These are phyloP conservation scores for Curvularia sp. DNA, from an alignment of 2,329 filamentous ascomycete species.

Conservation along the genomic window DNA sequence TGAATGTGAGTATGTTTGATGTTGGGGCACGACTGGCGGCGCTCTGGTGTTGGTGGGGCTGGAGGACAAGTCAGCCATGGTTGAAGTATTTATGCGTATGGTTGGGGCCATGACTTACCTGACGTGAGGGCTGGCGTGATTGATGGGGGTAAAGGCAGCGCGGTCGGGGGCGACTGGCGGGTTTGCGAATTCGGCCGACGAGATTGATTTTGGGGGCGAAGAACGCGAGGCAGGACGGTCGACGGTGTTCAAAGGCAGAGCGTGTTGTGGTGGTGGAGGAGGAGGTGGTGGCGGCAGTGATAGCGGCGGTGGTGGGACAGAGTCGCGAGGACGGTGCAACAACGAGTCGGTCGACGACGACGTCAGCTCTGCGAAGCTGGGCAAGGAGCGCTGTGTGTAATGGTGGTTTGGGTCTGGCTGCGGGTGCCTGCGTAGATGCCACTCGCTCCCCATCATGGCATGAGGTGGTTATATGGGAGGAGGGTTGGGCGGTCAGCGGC, in stretches of 20 bases:
- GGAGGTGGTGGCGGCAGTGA: constrained; percentile 1
- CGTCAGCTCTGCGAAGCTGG: constrained; percentile 35
- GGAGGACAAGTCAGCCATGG: constrained; percentile 18
- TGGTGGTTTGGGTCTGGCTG: constrained; percentile 15
- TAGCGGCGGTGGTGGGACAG: constrained; percentile 12
- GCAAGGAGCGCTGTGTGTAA: constrained; percentile 26
- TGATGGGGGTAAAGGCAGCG: constrained; percentile 21
- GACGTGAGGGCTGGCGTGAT: constrained; percentile 26
- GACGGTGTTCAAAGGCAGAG: neutral
- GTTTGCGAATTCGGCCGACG: constrained; percentile 11
- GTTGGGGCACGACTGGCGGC: constrained; percentile 15
- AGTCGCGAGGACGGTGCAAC: constrained; percentile 26
- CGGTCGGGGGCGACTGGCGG: constrained; percentile 4
- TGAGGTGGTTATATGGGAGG: constrained; percentile 12
- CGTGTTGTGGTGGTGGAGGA: constrained; percentile 1
- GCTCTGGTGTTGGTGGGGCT: constrained; percentile 22
- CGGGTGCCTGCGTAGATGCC: constrained; percentile 21
- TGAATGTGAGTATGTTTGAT: constrained; percentile 13
- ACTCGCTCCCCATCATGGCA: constrained; percentile 27
- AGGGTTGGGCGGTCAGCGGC: constrained; percentile 12
- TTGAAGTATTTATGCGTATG: neutral
- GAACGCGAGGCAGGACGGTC: constrained; percentile 17
- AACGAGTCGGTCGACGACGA: constrained; percentile 25
- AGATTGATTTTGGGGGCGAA: constrained; percentile 10
- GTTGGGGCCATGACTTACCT: constrained; percentile 19